These are phyloP conservation scores for Pseudozyma flocculosa DNA, from an alignment of 1,284 basidiomycete genomes.

Conservation along the genomic window DNA sequence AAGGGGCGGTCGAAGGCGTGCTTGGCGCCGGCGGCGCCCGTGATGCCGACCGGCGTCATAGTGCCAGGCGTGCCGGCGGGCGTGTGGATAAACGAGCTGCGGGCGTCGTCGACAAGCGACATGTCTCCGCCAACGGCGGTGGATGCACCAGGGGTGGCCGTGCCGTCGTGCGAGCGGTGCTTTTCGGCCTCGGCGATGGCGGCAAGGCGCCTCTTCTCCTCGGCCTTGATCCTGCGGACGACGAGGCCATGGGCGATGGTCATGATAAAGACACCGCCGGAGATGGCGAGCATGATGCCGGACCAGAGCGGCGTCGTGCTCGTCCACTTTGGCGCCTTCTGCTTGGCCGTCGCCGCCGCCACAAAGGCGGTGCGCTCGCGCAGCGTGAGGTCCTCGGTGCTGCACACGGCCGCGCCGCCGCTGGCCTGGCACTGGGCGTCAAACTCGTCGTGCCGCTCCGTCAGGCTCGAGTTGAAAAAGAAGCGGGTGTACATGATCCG, in stretches of 20 bases:
- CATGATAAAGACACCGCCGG: conserved; percentile 38
- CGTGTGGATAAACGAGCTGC: not conserved
- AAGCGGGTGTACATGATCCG: conserved; percentile 43
- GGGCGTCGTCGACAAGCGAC: too few relatives aligned
- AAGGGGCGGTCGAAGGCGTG: conserved; percentile 21
- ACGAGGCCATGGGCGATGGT: conserved; percentile 40
- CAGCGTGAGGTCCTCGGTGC: conserved; percentile 43
- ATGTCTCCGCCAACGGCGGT: conserved; percentile 3
- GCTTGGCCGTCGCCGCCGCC: conserved; percentile 15
- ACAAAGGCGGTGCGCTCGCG: conserved; percentile 41
- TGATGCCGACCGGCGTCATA: conserved; percentile 8
- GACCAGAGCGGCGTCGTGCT: conserved; percentile 27
- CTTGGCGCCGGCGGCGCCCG: too few relatives aligned
- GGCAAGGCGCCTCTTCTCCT: conserved; percentile 29
- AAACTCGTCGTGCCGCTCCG: conserved; percentile 33
- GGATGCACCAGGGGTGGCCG: conserved; percentile 4
- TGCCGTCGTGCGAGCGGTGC: conserved; percentile 10
- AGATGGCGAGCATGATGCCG: conserved; percentile 24
- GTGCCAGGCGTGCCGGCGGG: conserved; percentile 8
- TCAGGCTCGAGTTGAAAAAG: conserved; percentile 52
- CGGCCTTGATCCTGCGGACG: conserved; percentile 29
- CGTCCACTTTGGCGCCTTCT: conserved; percentile 12
- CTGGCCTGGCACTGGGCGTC: conserved; percentile 27
- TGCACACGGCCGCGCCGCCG: conserved; percentile 27
- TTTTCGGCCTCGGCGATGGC: conserved; percentile 19